These are phyloP conservation scores for Penicillium sp. DNA, from an alignment of 2,329 filamentous ascomycete genomes.

Conservation along the genomic window DNA sequence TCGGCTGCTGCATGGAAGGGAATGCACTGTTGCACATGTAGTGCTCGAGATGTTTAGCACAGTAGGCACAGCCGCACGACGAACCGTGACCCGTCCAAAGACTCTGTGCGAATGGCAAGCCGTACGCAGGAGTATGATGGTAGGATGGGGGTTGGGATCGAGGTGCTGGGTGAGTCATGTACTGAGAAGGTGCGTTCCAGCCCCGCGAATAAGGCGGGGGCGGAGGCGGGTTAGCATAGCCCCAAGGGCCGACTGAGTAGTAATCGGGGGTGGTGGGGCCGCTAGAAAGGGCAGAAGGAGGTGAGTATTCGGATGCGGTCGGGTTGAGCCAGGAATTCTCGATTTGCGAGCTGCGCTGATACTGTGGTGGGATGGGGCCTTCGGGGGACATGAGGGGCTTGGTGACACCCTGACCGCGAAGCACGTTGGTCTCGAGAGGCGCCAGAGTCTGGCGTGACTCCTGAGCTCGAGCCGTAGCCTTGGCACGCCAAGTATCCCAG, in stretches of 20 bases:
- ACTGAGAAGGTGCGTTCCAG: constrained; percentile 40
- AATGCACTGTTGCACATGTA: constrained; percentile 49
- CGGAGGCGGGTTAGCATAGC: constrained; percentile 43
- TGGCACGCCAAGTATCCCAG: constrained; percentile 64
- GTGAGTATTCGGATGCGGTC: constrained; percentile 51
- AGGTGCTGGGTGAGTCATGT: constrained; percentile 37
- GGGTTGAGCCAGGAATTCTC: constrained; percentile 55
- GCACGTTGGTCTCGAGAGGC: constrained; percentile 64
- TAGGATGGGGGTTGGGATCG: constrained; percentile 48
- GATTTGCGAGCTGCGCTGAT: constrained; percentile 46
- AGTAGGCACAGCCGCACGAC: constrained; percentile 50
- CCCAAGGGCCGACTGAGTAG: constrained; percentile 46
- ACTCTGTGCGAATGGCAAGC: constrained; percentile 47
- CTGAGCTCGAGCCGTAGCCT: constrained; percentile 48
- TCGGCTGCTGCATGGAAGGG: constrained; percentile 47
- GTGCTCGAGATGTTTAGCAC: constrained; percentile 51
- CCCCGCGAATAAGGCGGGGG: constrained; percentile 43
- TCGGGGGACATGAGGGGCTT: constrained; percentile 52
- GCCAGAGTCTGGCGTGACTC: constrained; percentile 53
- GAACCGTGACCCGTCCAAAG: constrained; percentile 50
- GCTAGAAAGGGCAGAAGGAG: constrained; percentile 51
- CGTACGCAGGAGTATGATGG: constrained; percentile 50
- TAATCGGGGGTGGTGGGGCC: constrained; percentile 50
- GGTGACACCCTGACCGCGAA: constrained; percentile 49
- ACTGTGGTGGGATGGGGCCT: constrained; percentile 51